Percentiles rank a stretch among this genome's conserved stretches.
Evolutionary conservation across 2,329 filamentous ascomycete genomes (phyloP).

Genomic region (Fusarium hainanense): DNA sequence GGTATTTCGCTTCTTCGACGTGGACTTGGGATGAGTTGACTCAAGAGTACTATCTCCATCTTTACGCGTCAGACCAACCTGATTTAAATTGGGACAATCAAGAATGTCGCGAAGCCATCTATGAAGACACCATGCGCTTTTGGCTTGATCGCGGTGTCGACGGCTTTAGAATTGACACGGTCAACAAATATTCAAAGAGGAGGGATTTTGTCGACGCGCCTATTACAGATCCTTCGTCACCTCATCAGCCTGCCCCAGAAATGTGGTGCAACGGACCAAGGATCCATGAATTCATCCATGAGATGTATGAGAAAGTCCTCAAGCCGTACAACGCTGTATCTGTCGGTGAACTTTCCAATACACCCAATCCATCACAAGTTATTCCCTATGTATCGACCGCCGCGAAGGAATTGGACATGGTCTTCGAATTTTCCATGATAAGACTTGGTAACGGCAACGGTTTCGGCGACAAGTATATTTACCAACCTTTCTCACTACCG

Average conservation of each 20-base stretch:
- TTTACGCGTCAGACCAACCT: conserved; percentile 77
- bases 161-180: conserved; percentile 75
- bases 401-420: conserved; percentile 68
- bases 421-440: conserved; percentile 70
- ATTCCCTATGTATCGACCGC: conserved; percentile 65
- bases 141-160: conserved; percentile 77
- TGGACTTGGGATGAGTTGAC: conserved; percentile 65
- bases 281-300: conserved; percentile 70
- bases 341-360: conserved; percentile 71
- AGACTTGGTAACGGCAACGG: conserved; percentile 63
- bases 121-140: conserved; percentile 74
- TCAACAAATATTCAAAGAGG: conserved; percentile 74
- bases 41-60: conserved; percentile 65
- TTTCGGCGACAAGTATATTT: conserved; percentile 60
- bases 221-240: conserved; percentile 53
- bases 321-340: conserved; percentile 68
- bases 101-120: conserved; percentile 73
- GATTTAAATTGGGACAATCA: conserved; percentile 82
- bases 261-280: conserved; percentile 71
- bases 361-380: conserved; percentile 62
- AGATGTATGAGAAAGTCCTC: conserved; percentile 66
- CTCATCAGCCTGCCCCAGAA: conserved; percentile 57
- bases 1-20: conserved; percentile 59
- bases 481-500: conserved; percentile 59
- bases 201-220: conserved; percentile 66